Evolutionary conservation across 169 alveolate genomes (phyloP), one percentile per base, ranked within the genome.

Genomic region (Cyclospora cayetanensis): DNA sequence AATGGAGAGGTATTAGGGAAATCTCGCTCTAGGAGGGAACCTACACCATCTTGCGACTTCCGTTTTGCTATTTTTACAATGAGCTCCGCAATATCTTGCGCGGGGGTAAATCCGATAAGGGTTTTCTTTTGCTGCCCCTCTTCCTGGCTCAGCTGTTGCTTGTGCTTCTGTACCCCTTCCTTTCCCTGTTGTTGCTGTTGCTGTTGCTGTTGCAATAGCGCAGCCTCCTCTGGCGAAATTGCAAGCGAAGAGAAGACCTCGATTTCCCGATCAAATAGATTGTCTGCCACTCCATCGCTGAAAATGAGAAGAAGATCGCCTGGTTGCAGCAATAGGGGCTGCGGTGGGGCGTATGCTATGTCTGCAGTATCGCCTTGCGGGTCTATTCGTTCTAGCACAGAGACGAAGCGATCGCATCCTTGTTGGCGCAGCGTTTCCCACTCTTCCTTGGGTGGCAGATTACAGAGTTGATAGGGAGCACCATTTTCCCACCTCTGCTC

Each of bases 401-500:
- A 80, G 34, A 94, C 95, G 90, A 94, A 94, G 65, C 95, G 91
- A 15, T 93, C 94, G 72, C 76, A 80, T 27, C 96, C 96, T 50
- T 92, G 91, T 41, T 76, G 37, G 53, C 93, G 93, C 79, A 94
- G 90, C 50, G 42, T 79, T 42, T 92, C 93, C 96, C 96, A 92
- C 68, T 90, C 93, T 60, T 93, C 74, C 42, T 90, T 80, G 15
- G 94, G 92, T 7, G 96, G 96, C 63, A 94, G 93, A 55, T 93
- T 94, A 31, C 94, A 92, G 46, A 94, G 90, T 31, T 94, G 96
- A 84, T 92, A 94, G 20, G 96, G 96, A n/a, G 96, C 96, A 7
- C 96, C 96, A n/a, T 94, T 94, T 34, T 90, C 94, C 96, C 96
- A 94, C 41, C 94, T 86, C 82, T 94, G 96, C 66, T 94, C 96